Percentiles rank a stretch among this genome's conserved stretches.
phyloP scores from a whole-genome alignment of 148 eudicot species.

The Heliosperma pusillum region DNA sequence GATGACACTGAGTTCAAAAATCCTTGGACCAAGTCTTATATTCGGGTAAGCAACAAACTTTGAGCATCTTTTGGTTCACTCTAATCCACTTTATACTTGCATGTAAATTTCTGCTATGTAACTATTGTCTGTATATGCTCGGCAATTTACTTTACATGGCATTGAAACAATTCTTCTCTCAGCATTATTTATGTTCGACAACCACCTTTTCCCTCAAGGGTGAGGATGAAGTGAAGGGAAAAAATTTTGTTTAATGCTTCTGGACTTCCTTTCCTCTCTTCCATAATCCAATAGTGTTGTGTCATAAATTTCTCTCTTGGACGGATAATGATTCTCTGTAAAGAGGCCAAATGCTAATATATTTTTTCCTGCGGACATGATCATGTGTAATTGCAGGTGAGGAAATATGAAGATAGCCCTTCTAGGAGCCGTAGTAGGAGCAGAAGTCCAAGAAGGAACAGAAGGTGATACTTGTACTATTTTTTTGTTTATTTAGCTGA shows the following conservation, averaged over 20 bases:
- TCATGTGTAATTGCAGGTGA: slow-evolving; percentile 47
- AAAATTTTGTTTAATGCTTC: background rate
- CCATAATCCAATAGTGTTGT: background rate
- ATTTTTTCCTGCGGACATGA: background rate
- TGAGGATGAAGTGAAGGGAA: no score
- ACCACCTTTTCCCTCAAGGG: background rate
- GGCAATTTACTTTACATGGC: background rate
- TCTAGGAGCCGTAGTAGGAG: slow-evolving; percentile 62
- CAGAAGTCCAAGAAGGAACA: slow-evolving; percentile 57
- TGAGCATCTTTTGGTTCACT: slow-evolving; percentile 2
- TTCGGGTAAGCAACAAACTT: slow-evolving; percentile 52
- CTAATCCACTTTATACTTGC: background rate
- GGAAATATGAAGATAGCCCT: slow-evolving; percentile 55
- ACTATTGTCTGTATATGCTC: background rate
- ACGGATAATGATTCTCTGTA: background rate
- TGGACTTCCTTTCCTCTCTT: background rate
- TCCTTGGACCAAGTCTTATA: slow-evolving; percentile 86
- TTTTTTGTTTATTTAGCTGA: background rate
- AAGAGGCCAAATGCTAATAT: background rate
- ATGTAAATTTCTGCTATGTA: background rate
- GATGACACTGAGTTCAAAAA: slow-evolving; percentile 95
- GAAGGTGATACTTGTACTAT: slow-evolving; percentile 38
- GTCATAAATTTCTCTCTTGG: background rate
- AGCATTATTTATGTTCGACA: background rate
- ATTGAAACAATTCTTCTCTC: background rate